These are phyloP conservation scores for Salix arbutifolia DNA, from an alignment of 345 rosid genomes.

Conservation along the genomic window DNA sequence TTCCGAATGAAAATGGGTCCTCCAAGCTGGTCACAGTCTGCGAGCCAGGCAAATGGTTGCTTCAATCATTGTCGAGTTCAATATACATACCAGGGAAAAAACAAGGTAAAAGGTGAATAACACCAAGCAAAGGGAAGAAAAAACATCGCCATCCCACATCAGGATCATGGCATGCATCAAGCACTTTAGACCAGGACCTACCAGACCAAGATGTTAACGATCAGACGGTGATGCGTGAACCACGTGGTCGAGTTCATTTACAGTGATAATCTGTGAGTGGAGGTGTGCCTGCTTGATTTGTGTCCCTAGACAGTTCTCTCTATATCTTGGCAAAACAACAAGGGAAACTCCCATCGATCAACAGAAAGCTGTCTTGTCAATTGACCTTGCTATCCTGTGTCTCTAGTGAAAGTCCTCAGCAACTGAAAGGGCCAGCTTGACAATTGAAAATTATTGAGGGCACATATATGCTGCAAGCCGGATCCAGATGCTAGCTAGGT, in stretches of 20 bases:
- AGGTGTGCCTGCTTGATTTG: constrained; percentile 10
- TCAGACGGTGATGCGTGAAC: background rate
- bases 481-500: background rate
- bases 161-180: background rate
- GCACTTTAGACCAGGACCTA: background rate
- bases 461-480: background rate
- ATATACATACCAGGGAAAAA: background rate
- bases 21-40: constrained; percentile 22
- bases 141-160: background rate
- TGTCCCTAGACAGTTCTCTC: constrained; percentile 5
- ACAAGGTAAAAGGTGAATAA: background rate
- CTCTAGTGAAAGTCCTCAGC: constrained; percentile 11
- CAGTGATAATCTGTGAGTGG: constrained; percentile 14
- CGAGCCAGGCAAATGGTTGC: constrained; percentile 26
- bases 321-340: constrained; percentile 4
- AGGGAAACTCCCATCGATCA: background rate
- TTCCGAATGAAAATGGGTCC: constrained; percentile 18
- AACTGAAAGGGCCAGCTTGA: constrained; percentile 12
- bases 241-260: constrained; percentile 12
- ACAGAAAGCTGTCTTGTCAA: background rate
- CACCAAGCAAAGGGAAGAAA: background rate
- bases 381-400: background rate
- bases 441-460: constrained; percentile 16
- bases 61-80: constrained; percentile 24
- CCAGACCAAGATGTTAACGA: background rate